Conservation (phyloP, 306 rosid species). For the Ormosia semicastrata region DNA sequence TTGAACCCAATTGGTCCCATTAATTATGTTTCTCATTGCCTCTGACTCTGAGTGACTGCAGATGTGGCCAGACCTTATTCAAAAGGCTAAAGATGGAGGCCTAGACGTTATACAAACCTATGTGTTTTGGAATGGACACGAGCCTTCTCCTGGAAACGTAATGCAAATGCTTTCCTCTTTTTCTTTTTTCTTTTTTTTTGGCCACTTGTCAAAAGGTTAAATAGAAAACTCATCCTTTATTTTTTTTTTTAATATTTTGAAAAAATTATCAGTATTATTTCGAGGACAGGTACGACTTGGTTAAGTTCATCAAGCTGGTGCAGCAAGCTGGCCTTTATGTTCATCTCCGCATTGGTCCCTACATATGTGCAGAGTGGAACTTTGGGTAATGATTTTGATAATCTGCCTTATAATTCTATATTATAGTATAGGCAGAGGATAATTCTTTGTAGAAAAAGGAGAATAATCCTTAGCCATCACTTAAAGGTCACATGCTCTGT, state of each 20-base stretch:
- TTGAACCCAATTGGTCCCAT: neutral
- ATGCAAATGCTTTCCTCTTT: neutral
- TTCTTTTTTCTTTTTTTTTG: neutral
- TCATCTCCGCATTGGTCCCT: constrained; percentile 97
- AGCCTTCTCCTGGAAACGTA: constrained; percentile 87
- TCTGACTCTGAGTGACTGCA: constrained; percentile 26
- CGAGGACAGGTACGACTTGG: constrained; percentile 82
- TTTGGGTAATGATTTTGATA: constrained; percentile 64
- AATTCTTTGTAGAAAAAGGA: neutral
- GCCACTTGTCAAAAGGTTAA: neutral
- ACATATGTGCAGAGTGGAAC: constrained; percentile 93
- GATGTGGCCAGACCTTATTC: constrained; percentile 96
- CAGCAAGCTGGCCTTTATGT: constrained; percentile 91
- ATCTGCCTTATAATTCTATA: neutral
- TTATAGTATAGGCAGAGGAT: neutral
- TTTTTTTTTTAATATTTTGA: neutral
- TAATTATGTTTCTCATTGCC: neutral
- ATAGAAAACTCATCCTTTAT: constrained; percentile 15
- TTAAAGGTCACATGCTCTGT: constrained; percentile 23
- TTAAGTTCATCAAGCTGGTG: constrained; percentile 81
- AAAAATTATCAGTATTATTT: constrained; percentile 68
- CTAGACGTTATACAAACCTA: constrained; percentile 91
- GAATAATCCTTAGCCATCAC: neutral
- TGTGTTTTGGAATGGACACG: constrained; percentile 98
- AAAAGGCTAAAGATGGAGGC: constrained; percentile 96